Base-by-base conservation (phyloP, 345 rosid genomes). In the Durio zibethinus region DNA sequence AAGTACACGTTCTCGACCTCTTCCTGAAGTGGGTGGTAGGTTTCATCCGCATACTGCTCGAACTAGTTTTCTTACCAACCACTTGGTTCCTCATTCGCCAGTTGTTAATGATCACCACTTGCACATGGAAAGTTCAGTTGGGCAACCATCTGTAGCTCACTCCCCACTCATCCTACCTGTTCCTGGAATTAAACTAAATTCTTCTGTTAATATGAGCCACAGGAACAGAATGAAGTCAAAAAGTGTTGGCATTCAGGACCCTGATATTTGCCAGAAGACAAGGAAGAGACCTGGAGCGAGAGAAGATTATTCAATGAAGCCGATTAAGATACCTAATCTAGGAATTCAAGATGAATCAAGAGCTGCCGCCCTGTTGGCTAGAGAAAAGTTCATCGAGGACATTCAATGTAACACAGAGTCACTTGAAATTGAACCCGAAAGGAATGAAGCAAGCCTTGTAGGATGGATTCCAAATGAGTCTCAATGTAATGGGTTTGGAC, bases 241-340 rank as follows among this genome's bases (percentile, higher is more conserved):
- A 36, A 27, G 72, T 64, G 78, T 43, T 43, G 81, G 83, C 50
- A 68, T 62, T 31, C 76, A 48, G 33, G 80, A 68, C 43, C 70
- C 79, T 2, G 69, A 57, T 72, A 68, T 47, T 77, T 31, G 60
- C 61, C 76, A 72, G 52, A 79, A 82, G 67, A 68, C 76, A 68
- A 90, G 66, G 75, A 90, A 85, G 82, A 76, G 89, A 70, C 42
- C 81, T 50, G 82, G 83, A 10, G 68, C 64, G 36, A 57, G 15
- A 62, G 83, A 79, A 52, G 78, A 77, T 63, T 76, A 57, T 73
- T 53, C 72, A 50, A 29, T 40, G 57, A 84, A 77, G 77, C 77
- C 65, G 8, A 56, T 66, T 5, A 84, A 85, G 80, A 57, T 73
- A 63, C 82, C 85, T 29, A 84, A 78, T 74, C 62, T 85, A n/a